These are phyloP conservation scores for Avicennia marina DNA, from an alignment of 257 asterid genomes.

Conservation along the genomic window DNA sequence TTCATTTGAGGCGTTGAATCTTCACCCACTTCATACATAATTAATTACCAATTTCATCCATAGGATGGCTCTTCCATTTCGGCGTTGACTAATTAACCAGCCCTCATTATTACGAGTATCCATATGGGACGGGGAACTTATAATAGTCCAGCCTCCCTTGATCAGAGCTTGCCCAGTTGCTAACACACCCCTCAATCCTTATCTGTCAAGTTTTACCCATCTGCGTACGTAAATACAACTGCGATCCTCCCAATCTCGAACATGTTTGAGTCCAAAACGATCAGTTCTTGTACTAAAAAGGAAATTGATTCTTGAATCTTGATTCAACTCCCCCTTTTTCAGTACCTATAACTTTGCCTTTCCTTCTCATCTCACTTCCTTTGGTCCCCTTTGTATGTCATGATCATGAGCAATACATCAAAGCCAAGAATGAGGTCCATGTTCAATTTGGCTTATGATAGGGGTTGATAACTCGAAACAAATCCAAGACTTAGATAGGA, in stretches of 20 bases:
- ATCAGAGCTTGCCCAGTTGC: slow-evolving; percentile 6
- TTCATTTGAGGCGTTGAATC: slow-evolving; percentile 20
- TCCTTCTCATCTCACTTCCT: too few relatives aligned
- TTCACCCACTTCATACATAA: too few relatives aligned
- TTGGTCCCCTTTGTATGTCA: neutral
- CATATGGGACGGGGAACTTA: neutral
- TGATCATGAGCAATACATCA: slow-evolving; percentile 21
- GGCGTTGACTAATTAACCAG: slow-evolving; percentile 20
- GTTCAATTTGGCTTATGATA: slow-evolving; percentile 42
- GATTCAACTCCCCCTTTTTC: too few relatives aligned
- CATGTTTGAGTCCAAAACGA: too few relatives aligned
- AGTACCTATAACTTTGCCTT: too few relatives aligned
- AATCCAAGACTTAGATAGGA: too few relatives aligned
- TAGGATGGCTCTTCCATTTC: slow-evolving; percentile 1
- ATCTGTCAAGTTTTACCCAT: neutral
- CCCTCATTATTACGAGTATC: slow-evolving; percentile 9
- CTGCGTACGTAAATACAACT: too few relatives aligned
- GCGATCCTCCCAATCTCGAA: too few relatives aligned
- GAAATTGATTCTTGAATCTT: too few relatives aligned
- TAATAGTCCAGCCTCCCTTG: neutral
- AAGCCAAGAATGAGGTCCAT: slow-evolving; percentile 31
- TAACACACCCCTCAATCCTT: neutral
- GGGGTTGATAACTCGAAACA: slow-evolving; percentile 27
- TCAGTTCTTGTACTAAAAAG: too few relatives aligned
- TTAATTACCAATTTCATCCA: neutral